phyloP scores from a whole-genome alignment of 495 filamentous ascomycete species.

The Chaetomidium leptoderma region DNA sequence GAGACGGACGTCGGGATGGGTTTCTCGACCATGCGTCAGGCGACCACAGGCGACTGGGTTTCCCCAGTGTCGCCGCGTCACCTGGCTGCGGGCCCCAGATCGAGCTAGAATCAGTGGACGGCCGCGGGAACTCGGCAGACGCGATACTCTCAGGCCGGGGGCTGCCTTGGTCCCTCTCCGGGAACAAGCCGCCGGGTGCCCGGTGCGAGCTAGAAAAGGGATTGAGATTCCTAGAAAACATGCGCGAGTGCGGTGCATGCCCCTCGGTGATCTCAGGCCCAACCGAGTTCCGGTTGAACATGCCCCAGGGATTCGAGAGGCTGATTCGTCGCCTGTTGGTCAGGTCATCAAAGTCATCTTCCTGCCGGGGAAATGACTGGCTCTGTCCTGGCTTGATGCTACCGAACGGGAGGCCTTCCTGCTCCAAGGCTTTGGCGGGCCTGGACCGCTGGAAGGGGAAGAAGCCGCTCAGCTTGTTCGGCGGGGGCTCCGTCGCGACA shows the following conservation, averaged over 20 bases:
- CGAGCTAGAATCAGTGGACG: constrained; percentile 68
- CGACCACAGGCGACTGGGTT: constrained; percentile 43
- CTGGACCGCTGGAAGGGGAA: constrained; percentile 65
- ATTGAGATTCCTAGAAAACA: constrained; percentile 50
- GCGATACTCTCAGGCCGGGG: constrained; percentile 74
- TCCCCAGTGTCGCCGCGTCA: constrained; percentile 24
- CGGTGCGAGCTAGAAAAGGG: constrained; percentile 63
- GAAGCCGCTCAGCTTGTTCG: constrained; percentile 39
- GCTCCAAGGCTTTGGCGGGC: constrained; percentile 64
- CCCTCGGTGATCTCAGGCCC: constrained; percentile 40
- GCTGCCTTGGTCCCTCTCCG: constrained; percentile 61
- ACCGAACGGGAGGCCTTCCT: constrained; percentile 66
- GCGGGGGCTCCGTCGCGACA: constrained; percentile 17
- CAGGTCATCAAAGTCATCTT: constrained; percentile 44
- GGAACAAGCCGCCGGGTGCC: constrained; percentile 64
- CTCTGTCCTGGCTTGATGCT: constrained; percentile 72
- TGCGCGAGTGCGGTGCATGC: constrained; percentile 31
- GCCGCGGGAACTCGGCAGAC: constrained; percentile 73
- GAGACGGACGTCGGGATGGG: constrained; percentile 44
- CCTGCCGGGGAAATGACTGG: constrained; percentile 67
- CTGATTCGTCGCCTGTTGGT: constrained; percentile 47
- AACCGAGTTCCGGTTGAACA: constrained; percentile 52
- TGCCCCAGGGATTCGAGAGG: constrained; percentile 50
- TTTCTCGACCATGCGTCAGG: constrained; percentile 44
- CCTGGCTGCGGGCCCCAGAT: constrained; percentile 42